Conservation (phyloP, 108 stramenopile genomes). For the Aurantiochytrium sp. region DNA sequence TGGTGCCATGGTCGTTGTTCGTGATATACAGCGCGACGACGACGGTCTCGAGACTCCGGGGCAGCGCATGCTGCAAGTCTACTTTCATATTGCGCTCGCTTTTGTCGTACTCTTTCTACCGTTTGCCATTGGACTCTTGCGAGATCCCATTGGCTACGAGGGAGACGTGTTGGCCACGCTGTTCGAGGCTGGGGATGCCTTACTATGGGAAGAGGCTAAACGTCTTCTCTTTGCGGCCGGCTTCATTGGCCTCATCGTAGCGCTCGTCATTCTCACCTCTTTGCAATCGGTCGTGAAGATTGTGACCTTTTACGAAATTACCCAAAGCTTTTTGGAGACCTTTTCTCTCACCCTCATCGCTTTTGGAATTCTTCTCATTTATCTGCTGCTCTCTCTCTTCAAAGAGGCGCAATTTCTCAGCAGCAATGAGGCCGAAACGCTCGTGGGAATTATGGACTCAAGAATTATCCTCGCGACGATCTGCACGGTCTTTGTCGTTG, state of each 20-base stretch:
- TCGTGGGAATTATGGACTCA: background rate
- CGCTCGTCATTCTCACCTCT: background rate
- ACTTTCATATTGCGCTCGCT: background rate
- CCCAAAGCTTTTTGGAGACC: background rate
- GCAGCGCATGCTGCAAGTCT: background rate
- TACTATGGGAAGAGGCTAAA: background rate
- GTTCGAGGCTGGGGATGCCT: background rate
- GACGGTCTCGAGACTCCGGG: conserved; percentile 11
- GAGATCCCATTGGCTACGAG: background rate
- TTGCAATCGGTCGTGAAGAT: background rate
- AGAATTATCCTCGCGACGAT: background rate
- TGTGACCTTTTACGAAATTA: background rate
- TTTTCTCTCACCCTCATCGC: background rate
- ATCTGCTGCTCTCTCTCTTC: background rate
- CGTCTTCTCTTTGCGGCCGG: background rate
- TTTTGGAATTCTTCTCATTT: background rate
- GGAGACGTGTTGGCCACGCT: background rate
- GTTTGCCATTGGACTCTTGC: background rate
- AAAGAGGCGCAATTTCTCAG: background rate
- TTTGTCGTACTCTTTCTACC: background rate
- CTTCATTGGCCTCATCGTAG: background rate
- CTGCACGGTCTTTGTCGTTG: background rate
- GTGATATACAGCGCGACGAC: background rate
- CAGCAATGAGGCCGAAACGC: background rate
- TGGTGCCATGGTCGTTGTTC: background rate